Percentiles rank a stretch among this genome's conserved stretches.
Conservation (phyloP, 441 rosid species). For the Arabidopsis hybrid region DNA sequence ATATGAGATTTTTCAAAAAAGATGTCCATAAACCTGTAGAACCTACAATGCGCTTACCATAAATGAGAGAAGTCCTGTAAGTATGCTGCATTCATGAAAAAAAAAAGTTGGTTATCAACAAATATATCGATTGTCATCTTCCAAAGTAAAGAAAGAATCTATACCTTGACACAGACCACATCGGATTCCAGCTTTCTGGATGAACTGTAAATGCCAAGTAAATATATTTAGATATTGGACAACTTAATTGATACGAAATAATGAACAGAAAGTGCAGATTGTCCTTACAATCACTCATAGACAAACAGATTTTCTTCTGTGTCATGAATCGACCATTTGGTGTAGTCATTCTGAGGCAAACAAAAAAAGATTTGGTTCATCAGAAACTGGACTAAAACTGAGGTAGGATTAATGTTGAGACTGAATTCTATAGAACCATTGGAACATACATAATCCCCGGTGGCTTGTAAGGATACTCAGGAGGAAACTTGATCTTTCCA, state of each 20-base stretch:
- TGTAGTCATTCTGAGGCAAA: slow-evolving; percentile 80
- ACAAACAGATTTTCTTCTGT: slow-evolving; percentile 95
- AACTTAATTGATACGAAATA: background rate
- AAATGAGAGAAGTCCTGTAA: slow-evolving; percentile 99
- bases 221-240: slow-evolving; percentile 21
- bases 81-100: slow-evolving; percentile 78
- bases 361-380: slow-evolving; percentile 4
- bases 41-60: slow-evolving; percentile 71
- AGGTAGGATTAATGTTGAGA: slow-evolving; percentile 21
- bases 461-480: slow-evolving; percentile 97
- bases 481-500: slow-evolving; percentile 97
- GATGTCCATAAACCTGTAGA: background rate
- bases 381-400: slow-evolving; percentile 15
- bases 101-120: background rate
- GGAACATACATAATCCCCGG: slow-evolving; percentile 90
- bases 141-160: background rate
- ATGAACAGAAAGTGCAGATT: slow-evolving; percentile 14
- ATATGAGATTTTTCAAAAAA: background rate
- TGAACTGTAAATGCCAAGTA: slow-evolving; percentile 66
- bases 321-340: slow-evolving; percentile 98
- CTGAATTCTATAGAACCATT: background rate
- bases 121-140: background rate
- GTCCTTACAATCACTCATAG: slow-evolving; percentile 97
- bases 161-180: slow-evolving; percentile 99
- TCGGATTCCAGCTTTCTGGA: slow-evolving; percentile 99